phyloP scores from a whole-genome alignment of 2,329 filamentous ascomycete species.

The Parascedosporium putredinis region DNA sequence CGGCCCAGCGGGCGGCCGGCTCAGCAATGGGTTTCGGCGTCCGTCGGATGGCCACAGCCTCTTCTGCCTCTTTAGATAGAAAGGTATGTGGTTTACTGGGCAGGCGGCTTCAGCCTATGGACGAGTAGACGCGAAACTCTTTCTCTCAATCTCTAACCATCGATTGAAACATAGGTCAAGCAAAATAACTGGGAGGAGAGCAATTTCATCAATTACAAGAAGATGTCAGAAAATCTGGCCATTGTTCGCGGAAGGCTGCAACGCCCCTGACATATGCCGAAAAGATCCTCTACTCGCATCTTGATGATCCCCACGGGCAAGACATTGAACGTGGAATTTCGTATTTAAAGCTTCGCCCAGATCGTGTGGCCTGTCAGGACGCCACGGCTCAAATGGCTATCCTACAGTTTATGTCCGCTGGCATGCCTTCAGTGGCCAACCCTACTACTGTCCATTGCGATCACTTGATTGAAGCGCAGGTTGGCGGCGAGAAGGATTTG shows the following conservation, averaged over 20 bases:
- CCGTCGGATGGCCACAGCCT: constrained; percentile 73
- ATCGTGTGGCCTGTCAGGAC: constrained; percentile 98
- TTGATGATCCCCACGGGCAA: constrained; percentile 92
- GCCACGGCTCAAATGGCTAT: constrained; percentile 99
- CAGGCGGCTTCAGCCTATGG: too few species aligned
- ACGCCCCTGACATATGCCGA: constrained; percentile 86
- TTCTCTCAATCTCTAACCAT: too few species aligned
- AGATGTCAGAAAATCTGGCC: constrained; percentile 95
- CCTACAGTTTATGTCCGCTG: constrained; percentile 98
- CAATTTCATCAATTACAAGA: constrained; percentile 99
- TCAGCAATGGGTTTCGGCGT: constrained; percentile 47
- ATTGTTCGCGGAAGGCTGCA: constrained; percentile 85
- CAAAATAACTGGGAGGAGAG: constrained; percentile 95
- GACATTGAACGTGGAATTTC: constrained; percentile 93
- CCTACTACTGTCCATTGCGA: constrained; percentile 96
- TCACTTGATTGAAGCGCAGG: constrained; percentile 96
- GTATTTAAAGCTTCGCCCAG: constrained; percentile 92
- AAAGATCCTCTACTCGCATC: constrained; percentile 98
- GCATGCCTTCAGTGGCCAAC: constrained; percentile 90
- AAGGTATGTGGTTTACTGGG: constrained; percentile 46
- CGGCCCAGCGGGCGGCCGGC: constrained; percentile 51
- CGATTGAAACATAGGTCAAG: constrained; percentile 47
- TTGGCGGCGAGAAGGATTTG: constrained; percentile 90
- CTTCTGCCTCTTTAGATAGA: constrained; percentile 76
- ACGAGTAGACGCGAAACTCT: too few species aligned